Base-by-base conservation (phyloP, 176 grass and related monocot genomes). In the Triticum turgidum region DNA sequence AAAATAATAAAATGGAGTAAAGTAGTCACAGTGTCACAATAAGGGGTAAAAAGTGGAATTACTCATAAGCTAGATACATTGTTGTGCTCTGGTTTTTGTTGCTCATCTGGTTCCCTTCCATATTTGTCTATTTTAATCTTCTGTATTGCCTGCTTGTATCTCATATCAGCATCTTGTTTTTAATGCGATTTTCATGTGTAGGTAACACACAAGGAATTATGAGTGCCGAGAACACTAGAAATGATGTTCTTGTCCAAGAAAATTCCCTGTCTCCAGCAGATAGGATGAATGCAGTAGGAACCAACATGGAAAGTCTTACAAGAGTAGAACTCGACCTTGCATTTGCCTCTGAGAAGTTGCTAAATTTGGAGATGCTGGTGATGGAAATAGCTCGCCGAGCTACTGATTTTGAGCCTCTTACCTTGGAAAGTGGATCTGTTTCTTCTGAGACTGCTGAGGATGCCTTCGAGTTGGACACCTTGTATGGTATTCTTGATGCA, bases 361-460 rank as follows among this genome's bases (percentile, higher is more conserved):
- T 98, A 37, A 98, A 96, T 82, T 73, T 98, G 67, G 93, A 98
- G 82, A 96, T 98, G 82, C 21, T 96, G 71, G 78, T 92, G 73
- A 91, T 98, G 97, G 90, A 96, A 89, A 88, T 98, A 76, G 88
- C 90, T 39, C 78, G 65, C 17, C 90, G 62, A 56, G 89, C 86
- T 47, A 89, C 75, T 67, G 90, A 91, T 68, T 72, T 98, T 67
- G 93, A 94, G 62, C 89, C 89, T 54, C 63, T 64, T 64, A 72
- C 25, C 12, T 81, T 86, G 25, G 93, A 95, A 45, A 61, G 80
- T 69, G 84, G 86, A 35, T 88, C 86, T 80, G 21, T 91, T 35
- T 81, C 82, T 11, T 87, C 91, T 56, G 88, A 93, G 27, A 87
- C 82, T 25, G 83, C 88, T 33, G 80, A 88, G 65, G 90, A 74